Conservation (phyloP, 768 basidiomycete genomes). For the Kwoniella dejecticola region DNA sequence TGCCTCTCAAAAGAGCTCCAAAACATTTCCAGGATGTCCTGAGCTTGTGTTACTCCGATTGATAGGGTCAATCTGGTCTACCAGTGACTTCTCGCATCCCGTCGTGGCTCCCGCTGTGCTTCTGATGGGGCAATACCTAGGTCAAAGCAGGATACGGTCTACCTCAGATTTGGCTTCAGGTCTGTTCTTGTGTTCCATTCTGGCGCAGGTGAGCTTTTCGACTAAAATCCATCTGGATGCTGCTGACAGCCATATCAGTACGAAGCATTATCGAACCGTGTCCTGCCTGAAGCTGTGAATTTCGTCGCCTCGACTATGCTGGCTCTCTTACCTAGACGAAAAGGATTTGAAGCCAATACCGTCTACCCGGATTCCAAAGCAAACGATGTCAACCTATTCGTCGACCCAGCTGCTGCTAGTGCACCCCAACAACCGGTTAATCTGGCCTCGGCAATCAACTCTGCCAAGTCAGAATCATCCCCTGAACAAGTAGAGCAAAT, state of each 20-base stretch:
- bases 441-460: slow-evolving; percentile 16
- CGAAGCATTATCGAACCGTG: slow-evolving; percentile 77
- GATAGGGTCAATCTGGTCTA: slow-evolving; percentile 83
- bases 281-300: slow-evolving; percentile 85
- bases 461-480: slow-evolving; percentile 53
- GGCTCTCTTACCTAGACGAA: slow-evolving; percentile 65
- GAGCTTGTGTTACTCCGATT: slow-evolving; percentile 81
- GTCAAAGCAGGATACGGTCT: slow-evolving; percentile 75
- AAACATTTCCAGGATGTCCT: slow-evolving; percentile 83
- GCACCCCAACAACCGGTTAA: slow-evolving; percentile 29
- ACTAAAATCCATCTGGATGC: slow-evolving; percentile 2
- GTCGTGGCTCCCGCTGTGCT: slow-evolving; percentile 84
- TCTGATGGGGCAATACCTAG: slow-evolving; percentile 88
- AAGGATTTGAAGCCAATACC: slow-evolving; percentile 15
- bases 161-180: slow-evolving; percentile 77
- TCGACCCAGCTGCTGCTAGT: slow-evolving; percentile 2
- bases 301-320: slow-evolving; percentile 73
- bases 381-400: slow-evolving; percentile 18
- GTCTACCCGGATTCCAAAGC: slow-evolving; percentile 38
- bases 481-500: slow-evolving; percentile 59
- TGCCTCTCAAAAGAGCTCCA: slow-evolving; percentile 63
- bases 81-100: slow-evolving; percentile 88
- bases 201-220: slow-evolving; percentile 57
- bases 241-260: slow-evolving; percentile 61
- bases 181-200: slow-evolving; percentile 81